These are phyloP conservation scores for Vigna mungo DNA, from an alignment of 306 rosid species.

Conservation along the genomic window DNA sequence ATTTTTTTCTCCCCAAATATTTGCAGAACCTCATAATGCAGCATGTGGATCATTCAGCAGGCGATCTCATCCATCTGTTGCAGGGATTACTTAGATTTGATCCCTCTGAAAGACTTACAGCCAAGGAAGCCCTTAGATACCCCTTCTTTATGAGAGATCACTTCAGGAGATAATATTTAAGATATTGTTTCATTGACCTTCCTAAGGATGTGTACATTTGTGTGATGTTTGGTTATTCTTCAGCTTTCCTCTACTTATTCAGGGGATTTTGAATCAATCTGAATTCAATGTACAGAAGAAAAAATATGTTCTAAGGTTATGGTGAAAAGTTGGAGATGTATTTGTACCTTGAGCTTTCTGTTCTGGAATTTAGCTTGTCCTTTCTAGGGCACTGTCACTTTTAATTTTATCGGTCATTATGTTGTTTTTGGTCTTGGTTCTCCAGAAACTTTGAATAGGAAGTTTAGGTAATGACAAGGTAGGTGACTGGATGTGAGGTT, in stretches of 20 bases:
- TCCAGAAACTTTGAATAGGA: too few relatives aligned
- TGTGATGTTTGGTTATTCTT: background rate
- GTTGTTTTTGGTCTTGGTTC: too few relatives aligned
- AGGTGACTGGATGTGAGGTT: too few relatives aligned
- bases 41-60: slow-evolving; percentile 96
- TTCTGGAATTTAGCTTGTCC: background rate
- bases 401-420: too few relatives aligned
- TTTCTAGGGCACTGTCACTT: too few relatives aligned
- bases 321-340: background rate
- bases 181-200: background rate
- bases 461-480: too few relatives aligned
- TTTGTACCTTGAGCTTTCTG: background rate
- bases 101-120: slow-evolving; percentile 71
- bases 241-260: background rate
- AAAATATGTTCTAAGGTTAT: background rate
- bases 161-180: slow-evolving; percentile 51
- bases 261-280: background rate
- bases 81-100: slow-evolving; percentile 89
- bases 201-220: slow-evolving; percentile 12
- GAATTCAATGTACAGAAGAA: slow-evolving; percentile 11
- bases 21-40: slow-evolving; percentile 91
- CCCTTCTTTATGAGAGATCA: slow-evolving; percentile 76
- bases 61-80: slow-evolving; percentile 85
- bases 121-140: slow-evolving; percentile 80
- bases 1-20: background rate